These are phyloP conservation scores for Diaporthe velutina DNA, from an alignment of 2,329 filamentous ascomycete species.

Conservation along the genomic window DNA sequence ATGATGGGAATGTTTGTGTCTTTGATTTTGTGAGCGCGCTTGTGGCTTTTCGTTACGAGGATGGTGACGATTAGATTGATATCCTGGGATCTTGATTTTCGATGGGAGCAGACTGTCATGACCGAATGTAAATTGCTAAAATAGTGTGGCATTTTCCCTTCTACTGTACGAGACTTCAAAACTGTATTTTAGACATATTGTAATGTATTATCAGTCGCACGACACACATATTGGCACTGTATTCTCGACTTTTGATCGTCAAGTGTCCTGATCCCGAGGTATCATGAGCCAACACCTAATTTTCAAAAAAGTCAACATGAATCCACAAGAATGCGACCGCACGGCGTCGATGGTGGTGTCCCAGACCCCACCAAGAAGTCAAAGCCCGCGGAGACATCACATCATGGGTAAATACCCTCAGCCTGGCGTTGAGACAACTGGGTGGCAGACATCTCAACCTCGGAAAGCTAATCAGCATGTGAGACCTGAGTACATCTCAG, in stretches of 20 bases:
- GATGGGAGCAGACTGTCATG: not conserved
- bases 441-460: not conserved
- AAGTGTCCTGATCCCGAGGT: not conserved
- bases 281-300: not conserved
- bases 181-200: constrained; percentile 8
- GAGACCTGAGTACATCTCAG: not conserved
- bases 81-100: not conserved
- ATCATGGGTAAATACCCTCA: not conserved
- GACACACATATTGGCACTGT: not conserved
- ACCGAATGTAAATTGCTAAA: constrained; percentile 1
- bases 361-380: not conserved
- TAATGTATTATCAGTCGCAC: constrained; percentile 15
- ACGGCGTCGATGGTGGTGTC: not conserved
- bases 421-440: not conserved
- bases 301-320: not conserved
- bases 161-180: constrained; percentile 4
- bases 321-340: not conserved
- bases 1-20: not conserved
- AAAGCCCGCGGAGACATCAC: not conserved
- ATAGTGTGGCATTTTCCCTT: not conserved
- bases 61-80: not conserved
- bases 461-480: not conserved
- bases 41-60: not conserved
- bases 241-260: not conserved
- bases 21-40: constrained; percentile 7